These are phyloP conservation scores for Retiboletus fuscus DNA, from an alignment of 1,284 basidiomycete species.

Conservation along the genomic window DNA sequence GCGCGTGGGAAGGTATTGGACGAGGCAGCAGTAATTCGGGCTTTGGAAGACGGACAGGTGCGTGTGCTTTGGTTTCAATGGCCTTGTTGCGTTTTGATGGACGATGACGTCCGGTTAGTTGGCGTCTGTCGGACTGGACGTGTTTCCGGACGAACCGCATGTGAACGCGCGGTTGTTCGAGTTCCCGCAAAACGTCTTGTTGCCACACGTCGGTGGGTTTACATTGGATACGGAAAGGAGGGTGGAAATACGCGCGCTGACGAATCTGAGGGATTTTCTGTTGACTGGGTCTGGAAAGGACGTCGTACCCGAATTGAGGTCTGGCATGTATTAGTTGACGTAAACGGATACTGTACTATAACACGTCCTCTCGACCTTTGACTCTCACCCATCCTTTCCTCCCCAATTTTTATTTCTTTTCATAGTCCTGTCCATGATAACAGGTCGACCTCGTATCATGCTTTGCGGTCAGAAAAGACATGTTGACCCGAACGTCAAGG, in stretches of 20 bases:
- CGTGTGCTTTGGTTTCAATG: slow-evolving; percentile 42
- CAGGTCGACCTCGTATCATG: slow-evolving; percentile 40
- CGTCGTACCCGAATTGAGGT: too few species aligned
- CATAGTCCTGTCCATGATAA: slow-evolving; percentile 25
- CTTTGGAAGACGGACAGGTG: slow-evolving; percentile 88
- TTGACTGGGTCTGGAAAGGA: slow-evolving; percentile 42
- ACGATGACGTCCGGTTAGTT: too few species aligned
- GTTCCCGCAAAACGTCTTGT: slow-evolving; percentile 84
- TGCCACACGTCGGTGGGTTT: slow-evolving; percentile 88
- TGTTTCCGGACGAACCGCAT: slow-evolving; percentile 88
- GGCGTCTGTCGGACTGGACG: slow-evolving; percentile 80
- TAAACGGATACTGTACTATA: not conserved
- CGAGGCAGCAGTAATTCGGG: slow-evolving; percentile 86
- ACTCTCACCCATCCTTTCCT: not conserved
- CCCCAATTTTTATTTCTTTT: not conserved
- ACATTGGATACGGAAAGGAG: slow-evolving; percentile 82
- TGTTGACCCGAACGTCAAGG: not conserved
- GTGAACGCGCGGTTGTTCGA: slow-evolving; percentile 84
- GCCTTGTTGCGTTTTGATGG: too few species aligned
- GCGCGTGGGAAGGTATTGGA: slow-evolving; percentile 91
- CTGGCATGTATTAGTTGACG: too few species aligned
- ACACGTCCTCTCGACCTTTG: not conserved
- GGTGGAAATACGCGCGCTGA: slow-evolving; percentile 84
- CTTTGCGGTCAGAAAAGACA: slow-evolving; percentile 42
- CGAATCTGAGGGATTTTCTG: slow-evolving; percentile 76